Evolutionary conservation across 2,329 filamentous ascomycete species (phyloP).

Genomic region (Pyrenophora graminea): DNA sequence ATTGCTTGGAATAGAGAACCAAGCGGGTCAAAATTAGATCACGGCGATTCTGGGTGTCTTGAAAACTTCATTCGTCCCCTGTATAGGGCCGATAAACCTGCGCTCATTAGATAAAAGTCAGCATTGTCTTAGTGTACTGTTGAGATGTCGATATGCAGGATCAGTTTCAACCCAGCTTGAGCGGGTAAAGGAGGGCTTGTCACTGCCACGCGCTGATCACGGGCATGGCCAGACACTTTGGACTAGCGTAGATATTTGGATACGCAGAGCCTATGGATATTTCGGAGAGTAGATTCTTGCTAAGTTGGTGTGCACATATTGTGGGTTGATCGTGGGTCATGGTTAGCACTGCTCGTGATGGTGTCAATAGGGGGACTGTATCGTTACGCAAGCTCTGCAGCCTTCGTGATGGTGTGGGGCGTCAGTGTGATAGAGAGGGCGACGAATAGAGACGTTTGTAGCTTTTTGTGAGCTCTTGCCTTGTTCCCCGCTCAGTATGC

Average conservation of each 20-base stretch:
- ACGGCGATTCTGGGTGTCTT: too few relatives aligned
- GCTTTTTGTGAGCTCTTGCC: too few relatives aligned
- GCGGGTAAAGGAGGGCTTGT: neutral
- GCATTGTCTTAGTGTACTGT: conserved; percentile 3
- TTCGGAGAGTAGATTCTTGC: neutral
- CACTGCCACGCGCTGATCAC: neutral
- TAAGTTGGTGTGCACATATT: neutral
- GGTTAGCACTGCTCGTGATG: neutral
- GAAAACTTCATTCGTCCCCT: neutral
- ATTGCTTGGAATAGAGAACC: neutral
- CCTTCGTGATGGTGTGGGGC: too few relatives aligned
- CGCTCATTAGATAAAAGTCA: conserved; percentile 1
- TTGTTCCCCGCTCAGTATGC: too few relatives aligned
- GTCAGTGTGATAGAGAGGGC: too few relatives aligned
- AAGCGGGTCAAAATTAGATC: neutral
- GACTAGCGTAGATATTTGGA: neutral
- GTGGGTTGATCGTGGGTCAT: neutral
- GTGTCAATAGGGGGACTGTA: too few relatives aligned
- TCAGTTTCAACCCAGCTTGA: neutral
- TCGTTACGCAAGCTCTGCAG: too few relatives aligned
- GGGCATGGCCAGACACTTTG: neutral
- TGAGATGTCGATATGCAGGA: neutral
- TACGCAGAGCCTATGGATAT: too few relatives aligned
- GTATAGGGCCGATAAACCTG: neutral
- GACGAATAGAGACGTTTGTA: too few relatives aligned